Base-by-base conservation (phyloP, 2,329 filamentous ascomycete genomes). In the Rhinocladiella mackenziei region DNA sequence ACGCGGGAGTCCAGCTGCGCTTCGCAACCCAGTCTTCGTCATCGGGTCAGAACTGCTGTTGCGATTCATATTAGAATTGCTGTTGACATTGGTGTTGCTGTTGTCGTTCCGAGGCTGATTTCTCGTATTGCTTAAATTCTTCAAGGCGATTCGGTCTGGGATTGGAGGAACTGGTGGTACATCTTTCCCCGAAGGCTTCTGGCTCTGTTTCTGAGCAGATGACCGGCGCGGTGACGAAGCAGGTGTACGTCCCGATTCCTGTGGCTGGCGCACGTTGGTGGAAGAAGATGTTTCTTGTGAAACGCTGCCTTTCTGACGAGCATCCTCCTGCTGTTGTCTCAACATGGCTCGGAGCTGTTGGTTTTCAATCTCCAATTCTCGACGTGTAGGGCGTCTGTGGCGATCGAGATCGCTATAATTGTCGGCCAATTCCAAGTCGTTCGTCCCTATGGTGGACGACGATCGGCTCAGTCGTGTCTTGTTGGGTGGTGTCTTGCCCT, bases 321-420 rank as follows among this genome's bases (percentile, higher is more conserved):
- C 4, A 9, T 48, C 34, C 10, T 43, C 25, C 32, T 54, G 53
- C 34, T 50, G 45, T 35, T 56, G 50, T 38, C 43, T 48, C 13
- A 57, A 40, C 39, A 55, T 33, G 8, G 48, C 45, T 39, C 56
- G 50, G 1, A 57, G 51, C 28, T 58, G 53, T 28, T 54, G 54
- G 26, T 57, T 58, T 38, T 58, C 56, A 28, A 53, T 51, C 30
- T 58, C 55, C 14, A 58, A 37, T 32, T 57, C 48, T 8, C 48
- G 45, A 6, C 51, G 42, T 14, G 33, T 51, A 17, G 49, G 48
- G 4, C 51, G 50, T 36, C 56, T 58, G 11, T 46, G 49, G 22
- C 43, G 48, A 25, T 57, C 55, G 23, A 53, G 35, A 37, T 50
- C 48, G 25, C 33, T 44, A 7, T 34, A 35, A 15, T 25, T 22